Evolutionary conservation across 192 early-diverging fungal genomes (phyloP), one percentile per base, ranked within the genome.

Genomic region (Coemansia asiatica): DNA sequence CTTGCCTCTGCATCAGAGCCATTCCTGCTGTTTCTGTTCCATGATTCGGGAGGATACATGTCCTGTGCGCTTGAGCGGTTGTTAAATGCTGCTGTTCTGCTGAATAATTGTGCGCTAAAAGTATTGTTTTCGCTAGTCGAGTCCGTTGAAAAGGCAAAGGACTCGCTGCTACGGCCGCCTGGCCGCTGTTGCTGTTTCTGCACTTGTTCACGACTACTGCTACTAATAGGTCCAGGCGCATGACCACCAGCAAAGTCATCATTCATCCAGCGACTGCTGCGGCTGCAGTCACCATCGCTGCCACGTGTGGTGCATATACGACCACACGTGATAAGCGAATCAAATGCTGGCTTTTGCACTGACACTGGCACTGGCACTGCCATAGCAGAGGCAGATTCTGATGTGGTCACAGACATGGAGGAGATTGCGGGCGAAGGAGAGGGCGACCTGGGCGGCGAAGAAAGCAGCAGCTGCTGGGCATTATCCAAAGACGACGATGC

Each of bases 361-460:
- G n/a, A n/a, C 21, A 28, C 62, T 16, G 26, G 56, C 54, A 21
- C 40, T n/a, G 51, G 16, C 6, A 36, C 40, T 13, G 40, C 12
- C 40, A 44, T 44, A 12, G 40, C 40, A 5, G 40, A 44, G 40
- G 6, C 35, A 7, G 35, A 36, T 7, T 38, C 60, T 26, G n/a
- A n/a, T n/a, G n/a, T n/a, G n/a, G n/a, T n/a, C n/a, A 49, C 60
- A 26, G 38, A 44, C 57, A 16, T 27, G 0, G 63, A 49, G 0
- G 57, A 64, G 6, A n/a, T n/a, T n/a, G n/a, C n/a, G n/a, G 63
- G 53, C 56, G 66, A 69, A 22, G 75, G 75, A 16, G 75, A 72
- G 25, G 51, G 51, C 25, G 51, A 54, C 25, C 51, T 23, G 13
- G 51, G 31, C 15, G 61, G 49, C 33, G 61, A 26, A 49, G 60